phyloP scores from a whole-genome alignment of 2,329 filamentous ascomycete species.

The Sporothrix humicola region DNA sequence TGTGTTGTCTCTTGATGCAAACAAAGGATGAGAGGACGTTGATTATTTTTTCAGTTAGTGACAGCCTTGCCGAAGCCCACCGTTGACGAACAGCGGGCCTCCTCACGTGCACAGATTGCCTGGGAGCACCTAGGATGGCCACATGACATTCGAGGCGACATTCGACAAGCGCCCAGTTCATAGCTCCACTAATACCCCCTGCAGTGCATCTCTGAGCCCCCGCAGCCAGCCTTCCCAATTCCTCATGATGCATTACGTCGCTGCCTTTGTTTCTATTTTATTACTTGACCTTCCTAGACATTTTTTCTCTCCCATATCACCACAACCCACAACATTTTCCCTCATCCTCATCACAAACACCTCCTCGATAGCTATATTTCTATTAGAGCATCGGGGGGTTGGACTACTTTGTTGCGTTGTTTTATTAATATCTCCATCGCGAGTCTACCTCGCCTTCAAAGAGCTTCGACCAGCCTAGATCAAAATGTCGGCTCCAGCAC shows the following conservation, averaged over 20 bases:
- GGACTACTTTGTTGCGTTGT: not conserved
- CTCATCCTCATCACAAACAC: not conserved
- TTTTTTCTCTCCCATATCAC: not conserved
- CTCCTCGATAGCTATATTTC: not conserved
- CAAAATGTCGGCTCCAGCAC: conserved; percentile 69
- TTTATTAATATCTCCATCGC: not conserved
- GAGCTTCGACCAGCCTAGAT: conserved; percentile 30
- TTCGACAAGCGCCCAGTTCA: not conserved
- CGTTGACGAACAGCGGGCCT: conserved; percentile 22
- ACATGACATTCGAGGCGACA: not conserved
- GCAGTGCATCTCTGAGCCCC: conserved; percentile 25
- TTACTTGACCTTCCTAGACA: not conserved
- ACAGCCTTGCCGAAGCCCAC: conserved; percentile 17
- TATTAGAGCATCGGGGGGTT: conserved; percentile 5
- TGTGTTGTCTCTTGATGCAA: too few relatives aligned
- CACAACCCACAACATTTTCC: too few relatives aligned
- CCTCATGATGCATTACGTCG: conserved; percentile 20
- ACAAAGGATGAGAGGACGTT: not conserved
- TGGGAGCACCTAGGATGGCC: not conserved
- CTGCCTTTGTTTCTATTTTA: conserved; percentile 19
- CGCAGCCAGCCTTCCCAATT: conserved; percentile 34
- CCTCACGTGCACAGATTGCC: conserved; percentile 22
- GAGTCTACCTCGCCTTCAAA: conserved; percentile 33
- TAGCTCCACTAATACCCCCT: conserved; percentile 1
- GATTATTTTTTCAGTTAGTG: not conserved